Percentiles rank a stretch among this genome's conserved stretches.
These are phyloP conservation scores for Mucor velutinosus DNA, from an alignment of 371 early-diverging fungal species.

Conservation along the genomic window DNA sequence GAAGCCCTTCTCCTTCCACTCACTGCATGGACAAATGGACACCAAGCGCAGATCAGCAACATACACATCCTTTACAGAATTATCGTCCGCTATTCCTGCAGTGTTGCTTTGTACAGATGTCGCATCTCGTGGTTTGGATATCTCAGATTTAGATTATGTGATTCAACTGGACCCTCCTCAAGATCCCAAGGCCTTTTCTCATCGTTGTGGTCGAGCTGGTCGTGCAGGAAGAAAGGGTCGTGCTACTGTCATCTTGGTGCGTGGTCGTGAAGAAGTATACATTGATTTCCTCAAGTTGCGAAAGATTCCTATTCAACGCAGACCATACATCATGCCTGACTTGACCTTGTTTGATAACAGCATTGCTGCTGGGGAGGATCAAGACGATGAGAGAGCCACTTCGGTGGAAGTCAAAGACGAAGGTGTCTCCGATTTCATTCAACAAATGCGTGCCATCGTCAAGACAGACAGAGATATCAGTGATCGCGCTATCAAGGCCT, in stretches of 20 bases:
- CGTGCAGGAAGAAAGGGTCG: slow-evolving; percentile 89
- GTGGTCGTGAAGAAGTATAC: slow-evolving; percentile 88
- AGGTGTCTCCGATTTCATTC: slow-evolving; percentile 50
- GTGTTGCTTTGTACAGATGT: slow-evolving; percentile 96
- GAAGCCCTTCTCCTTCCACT: slow-evolving; percentile 65
- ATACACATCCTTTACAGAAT: slow-evolving; percentile 60
- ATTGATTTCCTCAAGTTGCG: slow-evolving; percentile 84
- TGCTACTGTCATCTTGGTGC: slow-evolving; percentile 82
- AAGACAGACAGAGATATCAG: slow-evolving; percentile 74
- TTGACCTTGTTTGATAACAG: slow-evolving; percentile 24
- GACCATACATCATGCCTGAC: slow-evolving; percentile 45
- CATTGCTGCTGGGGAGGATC: slow-evolving; percentile 1
- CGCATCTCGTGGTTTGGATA: slow-evolving; percentile 97
- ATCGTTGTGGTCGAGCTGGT: slow-evolving; percentile 98
- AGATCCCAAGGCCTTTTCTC: slow-evolving; percentile 95
- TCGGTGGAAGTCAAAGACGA: slow-evolving; percentile 46
- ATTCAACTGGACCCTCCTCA: slow-evolving; percentile 97
- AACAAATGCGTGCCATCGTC: slow-evolving; percentile 53
- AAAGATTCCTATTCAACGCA: slow-evolving; percentile 77
- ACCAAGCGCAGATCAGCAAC: slow-evolving; percentile 78
- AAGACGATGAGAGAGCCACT: slow-evolving; percentile 43
- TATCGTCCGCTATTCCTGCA: slow-evolving; percentile 66
- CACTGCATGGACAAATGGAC: slow-evolving; percentile 94
- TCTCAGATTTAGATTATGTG: slow-evolving; percentile 95
- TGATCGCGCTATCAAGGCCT: slow-evolving; percentile 81